A percentile compares a stretch with the other conserved stretches of the same genome.
These are phyloP conservation scores for Salvia sclarea DNA, from an alignment of 305 asterid species.

Conservation along the genomic window DNA sequence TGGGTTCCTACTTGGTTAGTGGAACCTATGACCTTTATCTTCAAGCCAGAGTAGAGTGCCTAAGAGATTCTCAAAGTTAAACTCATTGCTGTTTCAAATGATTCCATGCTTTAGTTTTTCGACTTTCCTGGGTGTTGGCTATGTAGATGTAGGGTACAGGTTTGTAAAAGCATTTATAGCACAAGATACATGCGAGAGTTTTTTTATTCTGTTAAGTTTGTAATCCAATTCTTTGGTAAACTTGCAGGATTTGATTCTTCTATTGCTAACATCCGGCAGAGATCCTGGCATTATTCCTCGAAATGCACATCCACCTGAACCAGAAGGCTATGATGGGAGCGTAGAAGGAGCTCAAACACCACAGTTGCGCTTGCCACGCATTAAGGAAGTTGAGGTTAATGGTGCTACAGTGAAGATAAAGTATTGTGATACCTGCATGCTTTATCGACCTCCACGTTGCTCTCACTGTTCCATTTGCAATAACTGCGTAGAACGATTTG, in stretches of 20 bases:
- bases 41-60: slow-evolving; percentile 6
- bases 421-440: slow-evolving; percentile 97
- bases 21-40: background rate
- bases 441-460: slow-evolving; percentile 96
- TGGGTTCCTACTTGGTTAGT: background rate
- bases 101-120: background rate
- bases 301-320: slow-evolving; percentile 97
- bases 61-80: background rate
- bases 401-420: slow-evolving; percentile 80
- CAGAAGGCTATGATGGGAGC: slow-evolving; percentile 76
- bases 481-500: slow-evolving; percentile 92
- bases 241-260: slow-evolving; percentile 80
- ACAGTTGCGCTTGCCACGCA: slow-evolving; percentile 77
- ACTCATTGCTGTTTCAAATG: background rate
- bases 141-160: background rate
- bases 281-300: slow-evolving; percentile 98
- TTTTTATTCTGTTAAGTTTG: background rate
- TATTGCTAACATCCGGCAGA: slow-evolving; percentile 90
- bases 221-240: slow-evolving; percentile 16
- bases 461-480: slow-evolving; percentile 98
- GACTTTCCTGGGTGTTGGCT: slow-evolving; percentile 8
- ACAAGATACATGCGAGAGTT: background rate
- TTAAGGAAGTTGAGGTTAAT: slow-evolving; percentile 87
- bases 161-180: slow-evolving; percentile 8
- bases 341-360: slow-evolving; percentile 86